Evolutionary conservation across 192 early-diverging fungal genomes (phyloP).

Genomic region (Radiomyces spectabilis): DNA sequence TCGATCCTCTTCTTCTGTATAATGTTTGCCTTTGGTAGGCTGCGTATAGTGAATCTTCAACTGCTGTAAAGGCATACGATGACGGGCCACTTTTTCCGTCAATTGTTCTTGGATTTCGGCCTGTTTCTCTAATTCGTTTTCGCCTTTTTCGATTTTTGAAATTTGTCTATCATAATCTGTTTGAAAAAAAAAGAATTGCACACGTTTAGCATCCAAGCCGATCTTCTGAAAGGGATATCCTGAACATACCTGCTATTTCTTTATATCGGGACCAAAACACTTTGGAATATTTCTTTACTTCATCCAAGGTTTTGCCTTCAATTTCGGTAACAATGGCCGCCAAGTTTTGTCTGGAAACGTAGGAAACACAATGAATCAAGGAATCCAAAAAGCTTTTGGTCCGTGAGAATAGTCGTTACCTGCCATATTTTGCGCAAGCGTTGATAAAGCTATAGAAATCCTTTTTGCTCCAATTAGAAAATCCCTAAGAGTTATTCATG

Average conservation of each 20-base stretch:
- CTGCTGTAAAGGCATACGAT: slow-evolving; percentile 80
- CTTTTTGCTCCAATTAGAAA: slow-evolving; percentile 83
- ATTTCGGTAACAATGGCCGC: slow-evolving; percentile 75
- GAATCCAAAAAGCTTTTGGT: too few species aligned
- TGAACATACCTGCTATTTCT: slow-evolving; percentile 66
- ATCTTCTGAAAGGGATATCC: too few species aligned
- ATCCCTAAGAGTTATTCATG: slow-evolving; percentile 58
- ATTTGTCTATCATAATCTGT: slow-evolving; percentile 85
- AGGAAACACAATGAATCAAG: slow-evolving; percentile 2
- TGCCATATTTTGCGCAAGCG: slow-evolving; percentile 78
- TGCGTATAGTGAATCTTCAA: slow-evolving; percentile 84
- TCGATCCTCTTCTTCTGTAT: slow-evolving; percentile 95
- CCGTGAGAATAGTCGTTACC: slow-evolving; percentile 30
- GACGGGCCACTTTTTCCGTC: slow-evolving; percentile 63
- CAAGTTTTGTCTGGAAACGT: slow-evolving; percentile 61
- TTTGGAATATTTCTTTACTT: slow-evolving; percentile 77
- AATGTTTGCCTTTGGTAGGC: slow-evolving; percentile 79
- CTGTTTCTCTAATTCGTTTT: slow-evolving; percentile 68
- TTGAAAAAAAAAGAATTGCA: not conserved
- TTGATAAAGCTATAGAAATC: slow-evolving; percentile 87
- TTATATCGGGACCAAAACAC: slow-evolving; percentile 87
- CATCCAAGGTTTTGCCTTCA: slow-evolving; percentile 85
- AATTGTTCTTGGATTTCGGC: slow-evolving; percentile 81
- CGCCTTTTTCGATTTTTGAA: slow-evolving; percentile 83
- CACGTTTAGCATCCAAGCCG: not conserved